Evolutionary conservation across 73 alveolate species (phyloP).

Genomic region (Halteria grandinella): DNA sequence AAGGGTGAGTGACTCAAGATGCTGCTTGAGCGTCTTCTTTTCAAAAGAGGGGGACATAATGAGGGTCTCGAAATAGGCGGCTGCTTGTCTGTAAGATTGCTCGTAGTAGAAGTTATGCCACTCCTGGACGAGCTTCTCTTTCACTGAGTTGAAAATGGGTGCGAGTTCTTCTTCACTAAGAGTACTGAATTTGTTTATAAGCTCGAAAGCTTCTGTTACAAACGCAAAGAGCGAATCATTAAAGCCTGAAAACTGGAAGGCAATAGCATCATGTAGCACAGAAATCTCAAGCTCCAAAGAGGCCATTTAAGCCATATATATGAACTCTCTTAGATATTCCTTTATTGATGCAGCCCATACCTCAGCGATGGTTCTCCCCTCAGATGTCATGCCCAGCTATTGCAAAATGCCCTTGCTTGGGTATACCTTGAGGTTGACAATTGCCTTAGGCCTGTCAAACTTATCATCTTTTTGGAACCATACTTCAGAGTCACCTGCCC

Average conservation of each 20-base stretch:
- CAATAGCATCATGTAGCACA: conserved; percentile 1
- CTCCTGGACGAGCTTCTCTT: conserved; percentile 54
- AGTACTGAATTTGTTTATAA: no score
- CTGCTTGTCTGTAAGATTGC: conserved; percentile 41
- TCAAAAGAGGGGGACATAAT: no score
- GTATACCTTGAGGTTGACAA: conserved; percentile 62
- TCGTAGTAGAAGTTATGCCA: conserved; percentile 63
- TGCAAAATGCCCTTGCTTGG: conserved; percentile 70
- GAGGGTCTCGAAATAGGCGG: conserved; percentile 28
- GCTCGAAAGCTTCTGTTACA: neutral
- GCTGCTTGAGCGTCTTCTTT: no score
- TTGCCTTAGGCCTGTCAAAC: conserved; percentile 83
- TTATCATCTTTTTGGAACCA: conserved; percentile 82
- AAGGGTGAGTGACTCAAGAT: no score
- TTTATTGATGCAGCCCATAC: conserved; percentile 58
- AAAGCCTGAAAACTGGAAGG: neutral
- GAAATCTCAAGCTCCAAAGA: neutral
- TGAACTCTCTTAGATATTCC: conserved; percentile 76
- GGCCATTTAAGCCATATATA: conserved; percentile 77
- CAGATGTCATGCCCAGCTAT: conserved; percentile 48
- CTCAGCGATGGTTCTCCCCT: conserved; percentile 37
- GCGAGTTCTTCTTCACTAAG: conserved; percentile 5
- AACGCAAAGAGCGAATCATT: neutral
- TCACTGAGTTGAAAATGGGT: conserved; percentile 32
- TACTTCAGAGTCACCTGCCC: conserved; percentile 64